Evolutionary conservation across 2,329 filamentous ascomycete genomes (phyloP), one percentile per base, ranked within the genome.

Genomic region (Cladosporium sp.): DNA sequence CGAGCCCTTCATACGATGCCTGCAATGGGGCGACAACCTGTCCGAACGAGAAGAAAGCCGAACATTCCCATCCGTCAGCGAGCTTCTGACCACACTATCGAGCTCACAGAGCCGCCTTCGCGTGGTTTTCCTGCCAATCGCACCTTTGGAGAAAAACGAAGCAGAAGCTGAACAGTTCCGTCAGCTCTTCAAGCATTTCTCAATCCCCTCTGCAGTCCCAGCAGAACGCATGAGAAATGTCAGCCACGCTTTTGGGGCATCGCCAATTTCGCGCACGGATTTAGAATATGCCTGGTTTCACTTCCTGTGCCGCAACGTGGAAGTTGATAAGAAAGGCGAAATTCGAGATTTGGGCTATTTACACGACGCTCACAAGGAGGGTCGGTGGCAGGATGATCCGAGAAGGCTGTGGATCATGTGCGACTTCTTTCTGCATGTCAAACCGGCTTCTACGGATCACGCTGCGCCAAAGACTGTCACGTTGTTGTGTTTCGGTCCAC

Each of bases 341-440:
- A 40, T 48, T n/a, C 36, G 16, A 6, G 36, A 48, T 18, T n/a
- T 48, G n/a, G 45, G 45, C 7, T 39, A 48, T 15, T 19, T 48
- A 4, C n/a, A 47, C 9, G 12, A 22, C n/a, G 33, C 19, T 2
- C 33, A 20, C 3, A 47, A 33, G 8, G 16, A 12, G 16, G 32
- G 32, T 3, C 12, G 8, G 3, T 35, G 32, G 13, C 13, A 35
- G 32, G 32, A 35, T 27, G 32, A 38, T 15, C 45, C 45, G 13
- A 18, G 7, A 18, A 48, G 32, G 27, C 29, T 48, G 36, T 48
- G 45, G 45, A 32, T 36, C 2, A 48, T 48, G 36, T 39, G 36
- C 45, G 45, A 48, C 16, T 48, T 48, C 45, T 48, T 32, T 36
- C 27, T 48, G 7, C 45, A 48, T 16, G 29, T 33, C 19, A 40